Evolutionary conservation across 139 green algal genomes (phyloP).

Genomic region (Astrephomene gubernaculifera): DNA sequence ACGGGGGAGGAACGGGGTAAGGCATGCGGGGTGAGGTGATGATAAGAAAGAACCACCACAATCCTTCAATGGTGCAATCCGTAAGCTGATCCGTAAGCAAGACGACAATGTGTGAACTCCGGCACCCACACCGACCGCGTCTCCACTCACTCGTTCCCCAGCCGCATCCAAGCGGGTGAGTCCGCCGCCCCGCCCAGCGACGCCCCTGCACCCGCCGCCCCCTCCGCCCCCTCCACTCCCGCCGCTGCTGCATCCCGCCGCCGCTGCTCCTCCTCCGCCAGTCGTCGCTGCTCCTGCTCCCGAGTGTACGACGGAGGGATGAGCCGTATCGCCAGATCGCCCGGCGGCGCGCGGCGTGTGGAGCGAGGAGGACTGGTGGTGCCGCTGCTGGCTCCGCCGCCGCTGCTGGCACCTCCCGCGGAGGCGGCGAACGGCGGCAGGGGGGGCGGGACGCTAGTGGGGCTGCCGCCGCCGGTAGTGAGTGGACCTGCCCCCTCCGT

Average conservation of each 20-base stretch:
- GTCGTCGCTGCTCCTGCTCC: constrained; percentile 32
- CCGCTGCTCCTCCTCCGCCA: constrained; percentile 27
- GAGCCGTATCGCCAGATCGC: neutral
- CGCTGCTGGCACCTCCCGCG: neutral
- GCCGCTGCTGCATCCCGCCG: neutral
- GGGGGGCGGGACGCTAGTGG: neutral
- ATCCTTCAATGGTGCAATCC: too few relatives aligned
- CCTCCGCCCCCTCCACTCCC: neutral
- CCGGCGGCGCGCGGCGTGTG: neutral
- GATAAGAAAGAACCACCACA: too few relatives aligned
- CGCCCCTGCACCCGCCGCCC: neutral
- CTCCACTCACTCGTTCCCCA: constrained; percentile 15
- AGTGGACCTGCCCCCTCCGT: too few relatives aligned
- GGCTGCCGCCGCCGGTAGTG: too few relatives aligned
- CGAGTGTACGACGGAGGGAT: neutral
- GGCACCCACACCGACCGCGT: too few relatives aligned
- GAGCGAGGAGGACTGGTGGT: neutral
- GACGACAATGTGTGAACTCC: too few relatives aligned
- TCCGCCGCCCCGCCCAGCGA: neutral
- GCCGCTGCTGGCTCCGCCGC: neutral
- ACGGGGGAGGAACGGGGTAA: too few relatives aligned
- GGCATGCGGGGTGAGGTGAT: too few relatives aligned
- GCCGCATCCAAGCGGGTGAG: constrained; percentile 7
- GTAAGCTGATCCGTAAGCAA: too few relatives aligned
- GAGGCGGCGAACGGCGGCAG: neutral